Conservation (phyloP, 73 alveolate genomes). For the Tetrahymena elliotti region DNA sequence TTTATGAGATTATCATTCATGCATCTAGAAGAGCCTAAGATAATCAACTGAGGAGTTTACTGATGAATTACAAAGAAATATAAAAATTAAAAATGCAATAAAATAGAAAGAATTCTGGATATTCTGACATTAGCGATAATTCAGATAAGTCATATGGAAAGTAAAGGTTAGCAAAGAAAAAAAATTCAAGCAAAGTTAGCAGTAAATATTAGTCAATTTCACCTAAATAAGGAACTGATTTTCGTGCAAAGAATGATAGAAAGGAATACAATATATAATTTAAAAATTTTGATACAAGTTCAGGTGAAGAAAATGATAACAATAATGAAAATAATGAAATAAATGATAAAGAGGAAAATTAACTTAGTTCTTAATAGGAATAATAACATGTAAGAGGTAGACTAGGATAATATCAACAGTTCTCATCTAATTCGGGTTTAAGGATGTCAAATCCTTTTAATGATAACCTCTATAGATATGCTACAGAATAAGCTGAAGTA, state of each 20-base stretch:
- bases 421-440: not conserved
- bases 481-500: not conserved
- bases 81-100: not conserved
- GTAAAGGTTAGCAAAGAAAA: not conserved
- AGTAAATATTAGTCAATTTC: not conserved
- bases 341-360: not conserved
- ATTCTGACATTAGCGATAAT: not conserved
- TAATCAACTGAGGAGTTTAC: not conserved
- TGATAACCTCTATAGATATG: not conserved
- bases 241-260: not conserved
- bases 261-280: not conserved
- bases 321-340: not conserved
- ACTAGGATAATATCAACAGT: not conserved
- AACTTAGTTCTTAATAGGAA: not conserved
- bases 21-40: not conserved
- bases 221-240: not conserved
- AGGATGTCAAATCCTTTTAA: not conserved
- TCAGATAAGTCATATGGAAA: not conserved
- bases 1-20: not conserved
- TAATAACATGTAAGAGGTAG: not conserved
- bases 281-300: not conserved
- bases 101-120: not conserved
- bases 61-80: not conserved
- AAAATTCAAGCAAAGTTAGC: not conserved
- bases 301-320: not conserved